Conservation (phyloP, 2,329 filamentous ascomycete species). For the Neonectria hederae region DNA sequence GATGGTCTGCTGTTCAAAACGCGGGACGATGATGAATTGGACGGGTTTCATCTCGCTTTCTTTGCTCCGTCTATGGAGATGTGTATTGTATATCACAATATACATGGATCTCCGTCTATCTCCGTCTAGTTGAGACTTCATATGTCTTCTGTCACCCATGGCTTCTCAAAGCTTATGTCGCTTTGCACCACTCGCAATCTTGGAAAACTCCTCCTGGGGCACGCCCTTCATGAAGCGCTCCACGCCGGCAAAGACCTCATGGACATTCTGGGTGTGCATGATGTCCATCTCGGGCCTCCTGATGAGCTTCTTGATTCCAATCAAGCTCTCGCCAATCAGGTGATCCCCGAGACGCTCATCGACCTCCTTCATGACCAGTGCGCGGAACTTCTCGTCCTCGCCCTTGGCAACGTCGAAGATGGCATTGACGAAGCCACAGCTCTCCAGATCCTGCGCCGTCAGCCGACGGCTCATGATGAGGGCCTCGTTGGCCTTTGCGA, state of each 20-base stretch:
- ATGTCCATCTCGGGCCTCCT: constrained; percentile 75
- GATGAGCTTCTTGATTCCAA: constrained; percentile 87
- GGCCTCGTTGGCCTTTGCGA: constrained; percentile 88
- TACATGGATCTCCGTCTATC: background rate
- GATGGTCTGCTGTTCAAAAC: background rate
- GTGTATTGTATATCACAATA: background rate
- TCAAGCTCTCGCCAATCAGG: constrained; percentile 79
- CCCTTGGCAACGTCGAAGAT: constrained; percentile 71
- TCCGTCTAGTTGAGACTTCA: background rate
- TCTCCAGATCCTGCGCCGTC: constrained; percentile 74
- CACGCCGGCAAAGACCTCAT: constrained; percentile 87
- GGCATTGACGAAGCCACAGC: constrained; percentile 85
- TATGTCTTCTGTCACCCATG: background rate
- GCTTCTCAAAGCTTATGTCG: constrained; percentile 83
- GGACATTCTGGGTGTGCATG: constrained; percentile 79
- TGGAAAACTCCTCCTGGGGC: constrained; percentile 89
- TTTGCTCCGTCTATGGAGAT: background rate
- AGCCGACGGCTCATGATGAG: constrained; percentile 90
- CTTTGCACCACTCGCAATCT: constrained; percentile 88
- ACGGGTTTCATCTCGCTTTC: background rate
- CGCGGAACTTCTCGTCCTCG: constrained; percentile 75
- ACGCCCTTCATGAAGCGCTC: constrained; percentile 81
- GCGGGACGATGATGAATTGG: constrained; percentile 4
- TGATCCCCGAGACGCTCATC: constrained; percentile 83
- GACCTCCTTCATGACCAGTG: constrained; percentile 79